Conservation (phyloP, 352 stramenopile species). For the Pythium brachiatum region DNA sequence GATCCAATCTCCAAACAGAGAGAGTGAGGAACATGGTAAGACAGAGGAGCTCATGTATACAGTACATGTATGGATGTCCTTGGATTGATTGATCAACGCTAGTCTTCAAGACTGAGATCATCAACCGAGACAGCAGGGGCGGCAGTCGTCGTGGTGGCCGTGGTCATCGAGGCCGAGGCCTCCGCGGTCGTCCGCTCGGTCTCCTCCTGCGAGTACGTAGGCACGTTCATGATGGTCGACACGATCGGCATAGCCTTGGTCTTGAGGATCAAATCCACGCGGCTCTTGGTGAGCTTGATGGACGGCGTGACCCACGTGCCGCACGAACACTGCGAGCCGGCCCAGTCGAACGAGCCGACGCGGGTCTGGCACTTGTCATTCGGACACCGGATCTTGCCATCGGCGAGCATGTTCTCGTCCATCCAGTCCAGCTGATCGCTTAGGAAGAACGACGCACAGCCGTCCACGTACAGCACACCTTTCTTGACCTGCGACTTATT, state of each 20-base stretch:
- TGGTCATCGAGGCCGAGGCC: background rate
- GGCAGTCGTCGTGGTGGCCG: background rate
- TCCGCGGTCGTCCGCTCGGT: background rate
- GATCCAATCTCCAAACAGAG: background rate
- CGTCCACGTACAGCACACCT: constrained; percentile 26
- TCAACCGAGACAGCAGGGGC: constrained; percentile 14
- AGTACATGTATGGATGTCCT: constrained; percentile 3
- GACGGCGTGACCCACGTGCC: constrained; percentile 82
- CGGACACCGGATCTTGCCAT: constrained; percentile 76
- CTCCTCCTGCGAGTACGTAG: constrained; percentile 8
- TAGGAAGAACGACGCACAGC: constrained; percentile 73
- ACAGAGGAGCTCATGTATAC: background rate
- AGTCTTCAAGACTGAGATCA: constrained; percentile 19
- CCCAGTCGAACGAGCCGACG: constrained; percentile 69
- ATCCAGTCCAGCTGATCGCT: constrained; percentile 70
- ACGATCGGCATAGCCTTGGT: constrained; percentile 26
- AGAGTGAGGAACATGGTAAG: no score
- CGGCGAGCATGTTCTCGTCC: constrained; percentile 51
- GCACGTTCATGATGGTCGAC: constrained; percentile 20
- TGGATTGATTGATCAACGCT: constrained; percentile 3
- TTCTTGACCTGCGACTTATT: constrained; percentile 33
- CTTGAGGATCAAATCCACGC: constrained; percentile 44
- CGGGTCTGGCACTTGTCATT: constrained; percentile 67
- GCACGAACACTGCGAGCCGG: constrained; percentile 79
- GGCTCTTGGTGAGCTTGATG: constrained; percentile 81